phyloP scores from a whole-genome alignment of 441 rosid genomes.

The Adansonia rubrostipa region DNA sequence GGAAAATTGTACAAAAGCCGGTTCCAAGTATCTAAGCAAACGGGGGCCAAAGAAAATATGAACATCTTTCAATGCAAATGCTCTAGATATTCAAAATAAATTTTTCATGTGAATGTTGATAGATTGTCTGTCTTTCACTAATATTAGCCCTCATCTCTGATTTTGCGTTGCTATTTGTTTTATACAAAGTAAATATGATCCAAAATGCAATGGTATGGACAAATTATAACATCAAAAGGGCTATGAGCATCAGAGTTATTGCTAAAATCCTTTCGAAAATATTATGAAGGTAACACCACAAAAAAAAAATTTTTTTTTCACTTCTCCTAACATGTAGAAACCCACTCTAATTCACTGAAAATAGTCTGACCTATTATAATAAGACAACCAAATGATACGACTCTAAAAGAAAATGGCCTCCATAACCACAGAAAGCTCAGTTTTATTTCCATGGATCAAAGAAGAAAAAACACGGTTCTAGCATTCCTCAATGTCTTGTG shows the following conservation, averaged over 20 bases:
- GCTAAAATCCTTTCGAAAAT: background rate
- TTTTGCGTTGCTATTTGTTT: background rate
- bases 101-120: background rate
- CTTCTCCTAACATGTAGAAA: background rate
- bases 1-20: conserved; percentile 72
- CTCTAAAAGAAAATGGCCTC: background rate
- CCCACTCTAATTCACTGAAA: background rate
- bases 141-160: conserved; percentile 4
- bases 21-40: conserved; percentile 76
- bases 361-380: background rate
- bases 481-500: background rate
- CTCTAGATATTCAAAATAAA: background rate
- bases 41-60: conserved; percentile 21
- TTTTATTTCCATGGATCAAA: background rate
- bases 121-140: background rate
- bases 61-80: conserved; percentile 11
- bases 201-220: background rate
- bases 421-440: background rate
- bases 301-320: background rate
- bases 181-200: background rate
- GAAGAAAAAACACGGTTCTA: background rate
- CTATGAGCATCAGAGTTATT: background rate
- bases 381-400: background rate
- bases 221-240: background rate
- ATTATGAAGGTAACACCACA: background rate